Conservation (phyloP, 805 yeast genomes). For the Ogataea paraovalis region DNA sequence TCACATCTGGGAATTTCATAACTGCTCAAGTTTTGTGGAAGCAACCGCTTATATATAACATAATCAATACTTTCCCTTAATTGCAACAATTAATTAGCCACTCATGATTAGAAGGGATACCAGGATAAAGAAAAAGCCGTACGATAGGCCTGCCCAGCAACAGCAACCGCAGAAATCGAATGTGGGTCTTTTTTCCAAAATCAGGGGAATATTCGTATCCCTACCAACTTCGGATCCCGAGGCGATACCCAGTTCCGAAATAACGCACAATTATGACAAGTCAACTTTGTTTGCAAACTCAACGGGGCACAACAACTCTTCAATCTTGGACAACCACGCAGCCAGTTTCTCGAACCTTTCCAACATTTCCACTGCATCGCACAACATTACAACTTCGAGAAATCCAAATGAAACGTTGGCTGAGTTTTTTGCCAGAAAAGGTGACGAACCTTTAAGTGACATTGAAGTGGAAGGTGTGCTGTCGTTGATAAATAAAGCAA, state of each 20-base stretch:
- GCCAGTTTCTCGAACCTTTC: slow-evolving; percentile 21
- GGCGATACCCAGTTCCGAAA: not conserved
- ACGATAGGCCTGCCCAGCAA: slow-evolving; percentile 11
- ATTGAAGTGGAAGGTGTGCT: slow-evolving; percentile 81
- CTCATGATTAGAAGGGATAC: slow-evolving; percentile 22
- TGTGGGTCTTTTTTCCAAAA: slow-evolving; percentile 13
- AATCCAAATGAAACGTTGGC: slow-evolving; percentile 61
- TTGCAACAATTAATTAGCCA: too few species aligned
- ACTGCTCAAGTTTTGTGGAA: too few species aligned
- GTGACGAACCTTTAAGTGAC: slow-evolving; percentile 68
- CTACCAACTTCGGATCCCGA: not conserved
- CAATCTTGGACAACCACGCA: slow-evolving; percentile 7
- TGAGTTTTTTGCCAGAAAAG: slow-evolving; percentile 67
- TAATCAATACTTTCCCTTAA: too few species aligned
- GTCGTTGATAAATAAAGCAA: slow-evolving; percentile 47
- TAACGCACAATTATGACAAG: not conserved
- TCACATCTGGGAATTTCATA: too few species aligned
- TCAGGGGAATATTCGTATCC: slow-evolving; percentile 13
- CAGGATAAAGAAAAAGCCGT: slow-evolving; percentile 14
- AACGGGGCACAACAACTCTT: too few species aligned
- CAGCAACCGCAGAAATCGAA: not conserved
- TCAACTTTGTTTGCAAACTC: not conserved
- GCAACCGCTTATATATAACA: too few species aligned
- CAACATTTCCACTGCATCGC: slow-evolving; percentile 14
- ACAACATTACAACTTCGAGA: slow-evolving; percentile 10